These are phyloP conservation scores for Gamarada debralockiae DNA, from an alignment of 495 filamentous ascomycete genomes.

Conservation along the genomic window DNA sequence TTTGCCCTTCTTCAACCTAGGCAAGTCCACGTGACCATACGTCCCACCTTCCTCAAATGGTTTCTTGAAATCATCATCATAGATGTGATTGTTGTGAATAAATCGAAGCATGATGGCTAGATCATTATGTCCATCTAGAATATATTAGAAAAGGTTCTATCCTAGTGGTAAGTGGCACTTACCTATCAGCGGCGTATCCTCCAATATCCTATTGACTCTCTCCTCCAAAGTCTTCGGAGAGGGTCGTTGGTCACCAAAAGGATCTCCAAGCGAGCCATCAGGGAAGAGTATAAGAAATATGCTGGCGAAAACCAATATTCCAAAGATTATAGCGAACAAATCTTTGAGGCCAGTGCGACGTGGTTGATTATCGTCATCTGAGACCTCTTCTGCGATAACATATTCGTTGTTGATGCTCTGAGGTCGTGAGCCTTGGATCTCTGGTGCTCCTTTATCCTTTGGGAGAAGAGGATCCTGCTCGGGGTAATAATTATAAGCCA, in stretches of 20 bases:
- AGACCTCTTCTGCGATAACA: not conserved
- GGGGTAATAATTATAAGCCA: constrained; percentile 10
- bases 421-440: constrained; percentile 19
- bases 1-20: constrained; percentile 52
- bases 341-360: not conserved
- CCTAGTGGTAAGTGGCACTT: constrained; percentile 16
- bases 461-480: constrained; percentile 23
- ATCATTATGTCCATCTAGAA: constrained; percentile 87
- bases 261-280: not conserved
- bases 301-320: not conserved
- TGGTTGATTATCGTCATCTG: not conserved
- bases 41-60: constrained; percentile 66
- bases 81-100: constrained; percentile 74
- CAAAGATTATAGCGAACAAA: not conserved
- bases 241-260: constrained; percentile 3
- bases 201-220: constrained; percentile 66
- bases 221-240: constrained; percentile 48
- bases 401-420: constrained; percentile 16
- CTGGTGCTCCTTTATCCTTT: constrained; percentile 14
- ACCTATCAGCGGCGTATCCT: constrained; percentile 79
- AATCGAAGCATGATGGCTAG: constrained; percentile 68
- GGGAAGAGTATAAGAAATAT: constrained; percentile 14
- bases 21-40: constrained; percentile 73
- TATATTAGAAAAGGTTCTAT: constrained; percentile 9
- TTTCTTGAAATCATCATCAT: constrained; percentile 64